These are phyloP conservation scores for Fusarium sterilihyphosum DNA, from an alignment of 2,329 filamentous ascomycete genomes.

Conservation along the genomic window DNA sequence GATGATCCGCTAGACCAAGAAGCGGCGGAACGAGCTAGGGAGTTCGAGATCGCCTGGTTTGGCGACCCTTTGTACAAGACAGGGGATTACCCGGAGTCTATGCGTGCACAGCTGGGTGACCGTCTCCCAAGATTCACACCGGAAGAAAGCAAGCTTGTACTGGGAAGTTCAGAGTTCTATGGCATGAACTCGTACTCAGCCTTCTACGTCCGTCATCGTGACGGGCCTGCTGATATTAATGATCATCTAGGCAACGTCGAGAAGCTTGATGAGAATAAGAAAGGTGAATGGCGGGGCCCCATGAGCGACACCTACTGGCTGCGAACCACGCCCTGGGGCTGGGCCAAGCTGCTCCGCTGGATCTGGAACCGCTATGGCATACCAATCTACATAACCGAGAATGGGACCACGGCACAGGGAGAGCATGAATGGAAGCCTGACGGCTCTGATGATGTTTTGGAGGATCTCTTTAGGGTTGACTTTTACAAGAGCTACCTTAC, in stretches of 20 bases:
- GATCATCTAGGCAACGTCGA: constrained; percentile 54
- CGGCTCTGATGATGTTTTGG: constrained; percentile 46
- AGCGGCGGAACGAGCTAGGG: constrained; percentile 51
- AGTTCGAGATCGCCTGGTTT: constrained; percentile 57
- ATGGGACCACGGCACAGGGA: constrained; percentile 53
- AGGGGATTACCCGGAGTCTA: constrained; percentile 52
- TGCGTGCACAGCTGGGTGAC: constrained; percentile 52
- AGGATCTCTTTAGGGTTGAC: constrained; percentile 52
- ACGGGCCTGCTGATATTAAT: constrained; percentile 48
- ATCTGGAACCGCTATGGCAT: constrained; percentile 53
- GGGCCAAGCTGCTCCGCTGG: constrained; percentile 52
- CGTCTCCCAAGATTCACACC: constrained; percentile 51
- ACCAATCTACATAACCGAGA: constrained; percentile 56
- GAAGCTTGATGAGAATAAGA: constrained; percentile 48
- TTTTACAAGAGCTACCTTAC: constrained; percentile 52
- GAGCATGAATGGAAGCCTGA: constrained; percentile 49
- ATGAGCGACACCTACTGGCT: constrained; percentile 54
- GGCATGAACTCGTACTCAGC: constrained; percentile 57
- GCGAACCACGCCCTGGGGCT: constrained; percentile 51
- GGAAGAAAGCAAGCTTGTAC: constrained; percentile 51
- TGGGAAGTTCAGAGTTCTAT: constrained; percentile 52
- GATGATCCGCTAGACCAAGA: constrained; percentile 48
- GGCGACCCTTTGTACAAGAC: constrained; percentile 51
- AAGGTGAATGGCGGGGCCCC: constrained; percentile 46
- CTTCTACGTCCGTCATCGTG: constrained; percentile 50